phyloP scores from a whole-genome alignment of 805 yeast genomes.

The Yarrowia osloensis region DNA sequence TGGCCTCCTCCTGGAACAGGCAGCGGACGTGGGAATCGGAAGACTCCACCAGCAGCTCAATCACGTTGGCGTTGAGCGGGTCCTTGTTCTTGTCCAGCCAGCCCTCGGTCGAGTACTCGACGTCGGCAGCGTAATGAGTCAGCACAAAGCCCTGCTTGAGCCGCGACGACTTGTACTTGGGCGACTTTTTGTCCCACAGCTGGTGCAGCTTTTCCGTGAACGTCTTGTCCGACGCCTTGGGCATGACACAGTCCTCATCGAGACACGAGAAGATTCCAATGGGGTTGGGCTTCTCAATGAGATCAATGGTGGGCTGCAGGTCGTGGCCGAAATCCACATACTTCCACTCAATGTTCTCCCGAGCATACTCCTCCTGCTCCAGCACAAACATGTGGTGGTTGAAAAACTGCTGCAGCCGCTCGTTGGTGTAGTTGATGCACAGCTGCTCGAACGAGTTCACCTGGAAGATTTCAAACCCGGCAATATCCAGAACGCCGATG shows the following conservation, averaged over 20 bases:
- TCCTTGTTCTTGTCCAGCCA: constrained; percentile 96
- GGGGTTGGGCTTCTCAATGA: constrained; percentile 74
- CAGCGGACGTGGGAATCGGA: constrained; percentile 55
- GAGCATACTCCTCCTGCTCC: constrained; percentile 95
- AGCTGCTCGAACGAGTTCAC: constrained; percentile 94
- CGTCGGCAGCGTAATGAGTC: constrained; percentile 94
- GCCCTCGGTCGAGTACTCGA: constrained; percentile 87
- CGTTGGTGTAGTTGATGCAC: constrained; percentile 91
- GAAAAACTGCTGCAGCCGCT: constrained; percentile 94
- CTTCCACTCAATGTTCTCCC: constrained; percentile 91
- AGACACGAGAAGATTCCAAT: constrained; percentile 82
- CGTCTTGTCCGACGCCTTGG: constrained; percentile 79
- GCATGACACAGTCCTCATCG: constrained; percentile 95
- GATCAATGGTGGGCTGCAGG: constrained; percentile 88
- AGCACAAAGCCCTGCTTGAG: constrained; percentile 76
- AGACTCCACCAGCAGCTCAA: constrained; percentile 62
- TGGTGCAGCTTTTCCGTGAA: constrained; percentile 77
- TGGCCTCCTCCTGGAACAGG: constrained; percentile 51
- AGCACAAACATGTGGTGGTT: constrained; percentile 94
- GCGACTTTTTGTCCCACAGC: constrained; percentile 57
- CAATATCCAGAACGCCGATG: constrained; percentile 94
- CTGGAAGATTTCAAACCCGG: constrained; percentile 96
- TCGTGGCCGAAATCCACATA: constrained; percentile 94
- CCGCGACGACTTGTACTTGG: constrained; percentile 71
- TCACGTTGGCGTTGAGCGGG: constrained; percentile 78